Evolutionary conservation across 2,329 filamentous ascomycete genomes (phyloP).

Genomic region (Trichoderma gracile): DNA sequence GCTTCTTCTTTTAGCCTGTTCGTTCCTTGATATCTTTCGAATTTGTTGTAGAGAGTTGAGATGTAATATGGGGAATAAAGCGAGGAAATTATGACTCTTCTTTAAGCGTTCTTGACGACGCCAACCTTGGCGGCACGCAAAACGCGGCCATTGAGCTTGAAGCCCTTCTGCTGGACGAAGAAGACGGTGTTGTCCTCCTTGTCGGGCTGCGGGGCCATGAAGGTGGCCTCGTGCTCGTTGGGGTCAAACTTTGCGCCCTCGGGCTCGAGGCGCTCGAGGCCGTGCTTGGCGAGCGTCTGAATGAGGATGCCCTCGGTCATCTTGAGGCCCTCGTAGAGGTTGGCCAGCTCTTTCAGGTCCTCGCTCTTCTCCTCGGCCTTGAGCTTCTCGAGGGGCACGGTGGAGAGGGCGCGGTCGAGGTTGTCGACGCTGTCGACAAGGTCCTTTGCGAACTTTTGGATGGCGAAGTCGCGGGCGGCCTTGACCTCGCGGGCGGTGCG

Average conservation of each 20-base stretch:
- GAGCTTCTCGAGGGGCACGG: constrained; percentile 75
- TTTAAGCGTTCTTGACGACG: constrained; percentile 78
- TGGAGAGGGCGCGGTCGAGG: constrained; percentile 85
- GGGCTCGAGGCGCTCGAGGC: constrained; percentile 85
- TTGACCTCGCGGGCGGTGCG: constrained; percentile 90
- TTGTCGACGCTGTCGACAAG: constrained; percentile 95
- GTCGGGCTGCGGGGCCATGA: constrained; percentile 82
- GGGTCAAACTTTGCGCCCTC: constrained; percentile 88
- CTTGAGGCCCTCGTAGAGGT: constrained; percentile 84
- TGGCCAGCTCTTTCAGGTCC: constrained; percentile 69
- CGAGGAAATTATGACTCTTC: background rate
- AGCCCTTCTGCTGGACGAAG: constrained; percentile 92
- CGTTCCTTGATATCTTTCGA: constrained; percentile 12
- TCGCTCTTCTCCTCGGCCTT: constrained; percentile 51
- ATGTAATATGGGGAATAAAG: background rate
- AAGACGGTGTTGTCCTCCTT: constrained; percentile 92
- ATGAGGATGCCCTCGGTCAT: constrained; percentile 94
- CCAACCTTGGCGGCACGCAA: constrained; percentile 93
- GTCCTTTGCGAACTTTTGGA: constrained; percentile 93
- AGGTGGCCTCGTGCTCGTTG: constrained; percentile 94
- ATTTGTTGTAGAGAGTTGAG: background rate
- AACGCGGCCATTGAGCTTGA: constrained; percentile 86
- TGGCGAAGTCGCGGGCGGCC: constrained; percentile 84
- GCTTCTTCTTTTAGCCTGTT: constrained; percentile 1
- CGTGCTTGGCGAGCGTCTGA: constrained; percentile 88